Conservation (phyloP, 169 alveolate genomes). For the Sarcocystis neurona region DNA sequence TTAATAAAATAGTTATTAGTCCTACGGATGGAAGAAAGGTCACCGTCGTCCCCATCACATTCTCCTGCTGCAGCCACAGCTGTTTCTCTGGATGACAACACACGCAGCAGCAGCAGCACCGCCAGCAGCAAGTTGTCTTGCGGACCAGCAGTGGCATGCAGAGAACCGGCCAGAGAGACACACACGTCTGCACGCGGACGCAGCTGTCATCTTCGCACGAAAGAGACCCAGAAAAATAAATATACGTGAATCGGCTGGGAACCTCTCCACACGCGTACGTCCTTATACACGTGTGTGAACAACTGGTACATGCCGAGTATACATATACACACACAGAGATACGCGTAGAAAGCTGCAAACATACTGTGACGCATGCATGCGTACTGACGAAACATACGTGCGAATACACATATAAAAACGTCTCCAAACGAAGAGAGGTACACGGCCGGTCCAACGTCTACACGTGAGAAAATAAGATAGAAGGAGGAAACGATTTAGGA, state of each 20-base stretch:
- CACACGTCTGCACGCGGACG: no score
- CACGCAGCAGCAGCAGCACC: no score
- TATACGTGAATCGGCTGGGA: no score
- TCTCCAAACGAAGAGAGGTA: background rate
- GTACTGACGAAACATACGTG: background rate
- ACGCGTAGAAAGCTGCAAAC: background rate
- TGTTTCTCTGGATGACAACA: conserved; percentile 75
- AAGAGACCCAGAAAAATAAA: background rate
- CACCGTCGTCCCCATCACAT: conserved; percentile 88
- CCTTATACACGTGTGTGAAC: no score
- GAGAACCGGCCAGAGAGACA: background rate
- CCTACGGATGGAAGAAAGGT: conserved; percentile 91
- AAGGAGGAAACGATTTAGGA: no score
- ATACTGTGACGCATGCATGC: background rate
- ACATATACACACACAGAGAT: background rate
- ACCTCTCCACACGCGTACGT: no score
- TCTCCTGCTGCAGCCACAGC: conserved; percentile 80
- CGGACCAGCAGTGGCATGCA: background rate
- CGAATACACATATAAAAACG: background rate
- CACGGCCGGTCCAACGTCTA: background rate
- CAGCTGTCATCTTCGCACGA: no score
- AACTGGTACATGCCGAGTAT: no score
- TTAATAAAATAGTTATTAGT: conserved; percentile 86
- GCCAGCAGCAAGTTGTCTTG: conserved; percentile 64
- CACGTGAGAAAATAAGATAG: no score